A percentile compares a stretch with the other conserved stretches of the same genome.
These are phyloP conservation scores for Petunia hybrid DNA, from an alignment of 305 asterid species.

Conservation along the genomic window DNA sequence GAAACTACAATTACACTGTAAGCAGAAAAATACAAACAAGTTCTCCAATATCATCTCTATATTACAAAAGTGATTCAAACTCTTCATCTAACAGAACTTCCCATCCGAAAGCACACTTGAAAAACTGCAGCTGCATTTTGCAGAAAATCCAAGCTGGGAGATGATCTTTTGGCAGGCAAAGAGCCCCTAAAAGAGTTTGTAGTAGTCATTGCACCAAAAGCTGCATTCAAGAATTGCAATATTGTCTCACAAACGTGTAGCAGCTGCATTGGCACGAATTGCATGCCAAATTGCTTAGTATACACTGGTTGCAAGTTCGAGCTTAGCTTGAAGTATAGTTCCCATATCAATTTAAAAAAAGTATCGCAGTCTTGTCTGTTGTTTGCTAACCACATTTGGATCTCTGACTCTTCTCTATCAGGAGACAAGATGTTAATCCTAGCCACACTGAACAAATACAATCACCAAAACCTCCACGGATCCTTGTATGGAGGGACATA, in stretches of 20 bases:
- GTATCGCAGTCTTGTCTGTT: background rate
- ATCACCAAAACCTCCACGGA: slow-evolving; percentile 98
- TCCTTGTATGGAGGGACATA: slow-evolving; percentile 95
- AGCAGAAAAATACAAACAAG: background rate
- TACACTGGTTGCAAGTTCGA: background rate
- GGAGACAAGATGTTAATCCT: slow-evolving; percentile 18
- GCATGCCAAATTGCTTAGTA: slow-evolving; percentile 23
- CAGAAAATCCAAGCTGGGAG: slow-evolving; percentile 21
- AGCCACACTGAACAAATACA: slow-evolving; percentile 22
- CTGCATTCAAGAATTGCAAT: slow-evolving; percentile 23
- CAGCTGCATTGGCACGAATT: slow-evolving; percentile 19
- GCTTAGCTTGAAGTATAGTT: slow-evolving; percentile 17
- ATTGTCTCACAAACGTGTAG: slow-evolving; percentile 26
- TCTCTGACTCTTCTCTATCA: slow-evolving; percentile 23
- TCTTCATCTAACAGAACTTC: background rate
- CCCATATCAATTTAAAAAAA: slow-evolving; percentile 6
- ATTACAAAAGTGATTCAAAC: background rate
- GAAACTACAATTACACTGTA: slow-evolving; percentile 24
- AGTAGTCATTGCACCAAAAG: background rate
- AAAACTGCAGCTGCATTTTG: background rate
- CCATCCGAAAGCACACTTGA: background rate
- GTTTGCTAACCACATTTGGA: slow-evolving; percentile 25
- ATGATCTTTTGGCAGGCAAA: slow-evolving; percentile 15
- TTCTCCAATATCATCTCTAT: background rate
- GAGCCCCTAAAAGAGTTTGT: background rate